Evolutionary conservation across 1,284 basidiomycete species (phyloP).

Genomic region (Trametes versicolor): DNA sequence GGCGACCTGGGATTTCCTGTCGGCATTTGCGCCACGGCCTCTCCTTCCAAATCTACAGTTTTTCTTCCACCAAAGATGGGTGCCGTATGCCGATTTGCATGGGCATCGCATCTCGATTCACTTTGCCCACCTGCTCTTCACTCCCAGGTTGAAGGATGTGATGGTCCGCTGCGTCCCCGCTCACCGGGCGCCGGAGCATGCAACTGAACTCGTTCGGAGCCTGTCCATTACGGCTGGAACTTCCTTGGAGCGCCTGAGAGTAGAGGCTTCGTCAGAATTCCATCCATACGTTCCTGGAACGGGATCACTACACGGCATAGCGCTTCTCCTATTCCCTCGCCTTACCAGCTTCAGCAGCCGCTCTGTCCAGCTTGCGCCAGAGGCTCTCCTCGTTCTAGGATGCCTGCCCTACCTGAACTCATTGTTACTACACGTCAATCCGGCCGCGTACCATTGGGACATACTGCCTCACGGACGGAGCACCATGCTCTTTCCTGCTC

Average conservation of each 20-base stretch:
- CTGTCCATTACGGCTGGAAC: background rate
- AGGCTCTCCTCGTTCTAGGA: background rate
- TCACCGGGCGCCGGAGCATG: background rate
- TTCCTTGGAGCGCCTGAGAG: background rate
- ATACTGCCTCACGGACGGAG: background rate
- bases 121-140: background rate
- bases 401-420: background rate
- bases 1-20: no score
- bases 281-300: background rate
- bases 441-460: background rate
- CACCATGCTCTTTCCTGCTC: background rate
- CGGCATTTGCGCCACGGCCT: no score
- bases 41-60: no score
- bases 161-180: background rate
- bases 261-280: background rate
- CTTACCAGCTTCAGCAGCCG: background rate
- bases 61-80: no score
- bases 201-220: background rate
- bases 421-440: background rate
- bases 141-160: background rate
- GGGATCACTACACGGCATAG: background rate
- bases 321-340: background rate
- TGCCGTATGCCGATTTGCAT: no score
- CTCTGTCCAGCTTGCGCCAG: background rate
- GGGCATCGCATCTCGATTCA: background rate